Percentiles rank a stretch among this genome's conserved stretches.
Conservation (phyloP, 371 early-diverging fungal genomes). For the Gilbertella persicaria region DNA sequence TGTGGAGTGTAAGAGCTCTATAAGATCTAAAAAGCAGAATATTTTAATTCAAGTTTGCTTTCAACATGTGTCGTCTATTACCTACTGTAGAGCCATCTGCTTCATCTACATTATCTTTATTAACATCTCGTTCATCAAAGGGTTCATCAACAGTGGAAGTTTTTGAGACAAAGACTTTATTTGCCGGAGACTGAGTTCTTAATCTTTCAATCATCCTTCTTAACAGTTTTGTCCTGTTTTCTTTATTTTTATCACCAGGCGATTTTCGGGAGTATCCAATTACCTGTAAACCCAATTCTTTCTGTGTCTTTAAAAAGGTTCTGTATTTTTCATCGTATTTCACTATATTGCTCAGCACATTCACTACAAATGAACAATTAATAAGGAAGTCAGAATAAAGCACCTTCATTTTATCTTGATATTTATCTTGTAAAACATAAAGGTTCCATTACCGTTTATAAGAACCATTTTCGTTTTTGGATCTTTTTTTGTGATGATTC, state of each 20-base stretch:
- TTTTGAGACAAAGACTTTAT: slow-evolving; percentile 17
- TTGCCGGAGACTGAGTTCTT: slow-evolving; percentile 7
- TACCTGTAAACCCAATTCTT: too few species aligned
- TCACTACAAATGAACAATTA: slow-evolving; percentile 21
- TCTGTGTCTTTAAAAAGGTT: slow-evolving; percentile 3
- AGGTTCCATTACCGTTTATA: slow-evolving; percentile 16
- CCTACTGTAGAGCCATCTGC: slow-evolving; percentile 13
- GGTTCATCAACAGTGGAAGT: slow-evolving; percentile 10
- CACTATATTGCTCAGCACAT: slow-evolving; percentile 7
- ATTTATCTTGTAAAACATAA: slow-evolving; percentile 14
- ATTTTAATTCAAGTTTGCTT: slow-evolving; percentile 21
- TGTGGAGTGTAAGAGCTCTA: slow-evolving; percentile 10
- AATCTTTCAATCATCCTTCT: slow-evolving; percentile 11
- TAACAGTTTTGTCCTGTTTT: slow-evolving; percentile 2
- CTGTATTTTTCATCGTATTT: slow-evolving; percentile 9
- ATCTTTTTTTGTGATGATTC: slow-evolving; percentile 13
- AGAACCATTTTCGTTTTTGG: slow-evolving; percentile 13
- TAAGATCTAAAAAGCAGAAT: slow-evolving; percentile 19
- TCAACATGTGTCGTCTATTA: slow-evolving; percentile 17
- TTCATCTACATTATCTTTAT: slow-evolving; percentile 6
- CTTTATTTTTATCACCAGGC: neutral
- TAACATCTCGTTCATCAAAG: slow-evolving; percentile 11
- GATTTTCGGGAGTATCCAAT: slow-evolving; percentile 5
- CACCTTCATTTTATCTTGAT: slow-evolving; percentile 21
- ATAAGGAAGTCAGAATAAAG: slow-evolving; percentile 17